Evolutionary conservation across 2,329 filamentous ascomycete genomes (phyloP), one percentile per base, ranked within the genome.

Genomic region (Zymoseptoria pseudotritici): DNA sequence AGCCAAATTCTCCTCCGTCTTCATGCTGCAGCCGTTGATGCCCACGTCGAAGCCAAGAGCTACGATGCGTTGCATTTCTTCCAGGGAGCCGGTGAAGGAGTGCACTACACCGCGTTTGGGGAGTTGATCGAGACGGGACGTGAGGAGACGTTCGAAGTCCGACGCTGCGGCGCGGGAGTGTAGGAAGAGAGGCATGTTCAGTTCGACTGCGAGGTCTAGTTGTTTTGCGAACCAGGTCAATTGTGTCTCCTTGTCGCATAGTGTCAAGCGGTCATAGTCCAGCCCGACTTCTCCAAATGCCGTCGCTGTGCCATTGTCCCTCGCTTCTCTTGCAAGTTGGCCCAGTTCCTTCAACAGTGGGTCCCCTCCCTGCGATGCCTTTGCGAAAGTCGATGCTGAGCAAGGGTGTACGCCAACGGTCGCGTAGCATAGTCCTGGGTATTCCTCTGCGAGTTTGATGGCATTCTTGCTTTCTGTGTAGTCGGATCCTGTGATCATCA

Each of bases 381-480:
- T 77, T 65, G 88, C 87, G 73, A 99, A 96, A 57, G 89, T 84
- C 63, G 87, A 84, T 66, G 89, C 90, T 64, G 86, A 88, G 76
- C 94, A 99, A 13, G 94, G 94, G 73, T 99, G 94, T 51, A 99
- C 91, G 64, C 94, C 94, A 9, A 96, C 87, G 1, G 94, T 99
- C 21, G 89, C 87, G 74, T 91, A 99, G 70, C 96, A 91, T 36
- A 86, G 83, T 20, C 88, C 88, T 21, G 91, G 86, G 71, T 93
- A 87, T 66, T 87, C 80, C 67, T 85, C 80, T 2, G 91, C 86
- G 26, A 97, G 80, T 51, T 86, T 77, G 9, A 96, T 77, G 0
- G 91, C 91, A 64, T 89, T 84, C 63, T 83, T 77, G 1, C 90
- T 92, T 74, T 92, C 91, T 56, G 80, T 79, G 55, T 97, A 81